Evolutionary conservation across 805 yeast species (phyloP).

Genomic region (Tanozyma kutaoensis): DNA sequence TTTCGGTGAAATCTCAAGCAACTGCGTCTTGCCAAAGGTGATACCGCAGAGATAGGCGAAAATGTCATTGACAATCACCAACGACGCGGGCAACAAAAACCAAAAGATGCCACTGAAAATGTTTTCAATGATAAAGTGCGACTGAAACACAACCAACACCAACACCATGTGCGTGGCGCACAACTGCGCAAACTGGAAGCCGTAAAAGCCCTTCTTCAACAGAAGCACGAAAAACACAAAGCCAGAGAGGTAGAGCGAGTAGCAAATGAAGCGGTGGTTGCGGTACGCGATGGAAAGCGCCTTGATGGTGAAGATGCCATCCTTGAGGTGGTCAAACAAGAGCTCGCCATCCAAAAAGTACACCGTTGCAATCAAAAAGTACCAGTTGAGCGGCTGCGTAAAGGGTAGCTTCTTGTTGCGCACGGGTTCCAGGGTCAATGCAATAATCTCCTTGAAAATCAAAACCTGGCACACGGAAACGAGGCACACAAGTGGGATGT

Average conservation of each 20-base stretch:
- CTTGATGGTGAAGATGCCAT: constrained; percentile 36
- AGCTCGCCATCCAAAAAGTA: constrained; percentile 85
- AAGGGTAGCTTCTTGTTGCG: constrained; percentile 72
- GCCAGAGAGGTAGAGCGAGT: constrained; percentile 75
- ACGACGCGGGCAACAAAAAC: constrained; percentile 84
- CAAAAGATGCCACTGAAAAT: constrained; percentile 85
- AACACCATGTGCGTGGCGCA: constrained; percentile 92
- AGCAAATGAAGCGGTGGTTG: constrained; percentile 77
- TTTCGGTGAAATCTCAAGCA: constrained; percentile 89
- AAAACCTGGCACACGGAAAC: constrained; percentile 66
- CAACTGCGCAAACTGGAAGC: constrained; percentile 87
- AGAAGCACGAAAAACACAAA: constrained; percentile 84
- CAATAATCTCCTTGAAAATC: constrained; percentile 84
- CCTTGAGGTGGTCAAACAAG: constrained; percentile 53
- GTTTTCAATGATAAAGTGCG: constrained; percentile 83
- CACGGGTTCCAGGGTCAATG: constrained; percentile 73
- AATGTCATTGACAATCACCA: constrained; percentile 89
- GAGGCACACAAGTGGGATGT: constrained; percentile 60
- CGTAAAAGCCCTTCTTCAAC: constrained; percentile 76
- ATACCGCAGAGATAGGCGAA: constrained; percentile 96
- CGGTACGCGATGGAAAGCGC: constrained; percentile 42
- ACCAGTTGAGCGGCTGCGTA: constrained; percentile 84
- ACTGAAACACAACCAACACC: constrained; percentile 82
- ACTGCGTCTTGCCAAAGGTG: constrained; percentile 86
- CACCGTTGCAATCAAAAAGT: constrained; percentile 74